Percentiles rank a stretch among this genome's conserved stretches.
These are phyloP conservation scores for Helicostylum pulchrum DNA, from an alignment of 192 early-diverging fungal species.

Conservation along the genomic window DNA sequence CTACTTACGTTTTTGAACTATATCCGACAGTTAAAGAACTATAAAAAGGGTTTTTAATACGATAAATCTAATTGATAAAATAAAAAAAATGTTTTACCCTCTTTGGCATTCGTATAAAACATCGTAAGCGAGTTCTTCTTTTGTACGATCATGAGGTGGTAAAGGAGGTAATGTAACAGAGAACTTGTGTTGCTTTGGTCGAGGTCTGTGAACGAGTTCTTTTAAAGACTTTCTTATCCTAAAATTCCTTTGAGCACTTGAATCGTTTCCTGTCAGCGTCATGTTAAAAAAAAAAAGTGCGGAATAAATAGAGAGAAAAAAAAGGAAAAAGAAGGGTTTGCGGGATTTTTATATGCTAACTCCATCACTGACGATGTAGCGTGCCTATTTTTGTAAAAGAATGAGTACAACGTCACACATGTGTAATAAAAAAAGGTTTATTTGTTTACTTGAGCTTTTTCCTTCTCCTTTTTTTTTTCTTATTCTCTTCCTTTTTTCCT, in stretches of 20 bases:
- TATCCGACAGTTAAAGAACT: slow-evolving; percentile 42
- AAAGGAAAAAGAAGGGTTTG: neutral
- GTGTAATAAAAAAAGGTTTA: neutral
- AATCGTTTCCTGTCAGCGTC: neutral
- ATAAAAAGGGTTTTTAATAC: slow-evolving; percentile 5
- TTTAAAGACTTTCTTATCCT: slow-evolving; percentile 16
- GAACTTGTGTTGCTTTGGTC: neutral
- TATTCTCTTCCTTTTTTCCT: slow-evolving; percentile 1
- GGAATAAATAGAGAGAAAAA: slow-evolving; percentile 3
- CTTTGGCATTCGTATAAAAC: slow-evolving; percentile 42
- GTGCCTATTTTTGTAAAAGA: neutral
- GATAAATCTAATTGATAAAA: no score
- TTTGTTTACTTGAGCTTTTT: neutral
- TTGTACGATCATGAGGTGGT: slow-evolving; percentile 15
- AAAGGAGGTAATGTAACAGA: slow-evolving; percentile 17
- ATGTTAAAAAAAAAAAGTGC: slow-evolving; percentile 8
- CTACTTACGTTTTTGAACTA: slow-evolving; percentile 47
- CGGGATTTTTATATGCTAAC: no score
- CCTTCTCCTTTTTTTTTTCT: neutral
- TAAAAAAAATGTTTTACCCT: slow-evolving; percentile 32
- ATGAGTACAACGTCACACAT: neutral
- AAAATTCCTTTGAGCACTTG: neutral
- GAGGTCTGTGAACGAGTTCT: slow-evolving; percentile 13
- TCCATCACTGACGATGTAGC: neutral
- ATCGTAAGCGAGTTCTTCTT: slow-evolving; percentile 38